These are phyloP conservation scores for Phialemonium atrogriseum DNA, from an alignment of 2,329 filamentous ascomycete species.

Conservation along the genomic window DNA sequence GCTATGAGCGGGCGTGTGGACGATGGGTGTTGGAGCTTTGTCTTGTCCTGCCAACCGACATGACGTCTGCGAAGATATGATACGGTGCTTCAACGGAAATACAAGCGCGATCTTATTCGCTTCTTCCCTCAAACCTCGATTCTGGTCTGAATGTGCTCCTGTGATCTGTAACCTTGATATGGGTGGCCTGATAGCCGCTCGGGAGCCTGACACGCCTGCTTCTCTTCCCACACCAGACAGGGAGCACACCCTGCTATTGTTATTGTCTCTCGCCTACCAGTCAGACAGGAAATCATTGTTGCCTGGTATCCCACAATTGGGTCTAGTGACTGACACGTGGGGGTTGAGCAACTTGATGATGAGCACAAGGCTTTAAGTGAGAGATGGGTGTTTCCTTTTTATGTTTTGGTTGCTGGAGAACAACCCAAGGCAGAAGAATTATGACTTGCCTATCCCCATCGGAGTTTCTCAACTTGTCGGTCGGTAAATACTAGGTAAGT, in stretches of 20 bases:
- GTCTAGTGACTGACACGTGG: too few species aligned
- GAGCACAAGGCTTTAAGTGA: too few species aligned
- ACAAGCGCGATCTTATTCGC: conserved; percentile 1
- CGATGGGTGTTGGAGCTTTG: conserved; percentile 6
- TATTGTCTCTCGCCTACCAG: too few species aligned
- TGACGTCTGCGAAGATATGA: conserved; percentile 12
- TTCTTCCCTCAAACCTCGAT: conserved; percentile 9
- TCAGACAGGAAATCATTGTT: too few species aligned
- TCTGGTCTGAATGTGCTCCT: background rate
- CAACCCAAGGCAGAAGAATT: too few species aligned
- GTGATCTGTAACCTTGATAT: conserved; percentile 5
- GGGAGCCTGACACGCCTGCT: background rate
- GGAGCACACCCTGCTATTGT: background rate
- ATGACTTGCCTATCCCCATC: too few species aligned
- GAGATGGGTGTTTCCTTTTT: too few species aligned
- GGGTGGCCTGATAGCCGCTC: conserved; percentile 2
- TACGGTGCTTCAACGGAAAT: conserved; percentile 2
- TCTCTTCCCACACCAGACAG: background rate
- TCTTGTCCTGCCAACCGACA: conserved; percentile 7
- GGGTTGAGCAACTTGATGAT: too few species aligned
- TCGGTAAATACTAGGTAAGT: too few species aligned
- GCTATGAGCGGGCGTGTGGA: conserved; percentile 10
- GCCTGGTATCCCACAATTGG: too few species aligned
- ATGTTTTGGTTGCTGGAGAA: too few species aligned
- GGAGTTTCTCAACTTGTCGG: too few species aligned